These are phyloP conservation scores for Cystofilobasidium macerans DNA, from an alignment of 768 basidiomycete species.

Conservation along the genomic window DNA sequence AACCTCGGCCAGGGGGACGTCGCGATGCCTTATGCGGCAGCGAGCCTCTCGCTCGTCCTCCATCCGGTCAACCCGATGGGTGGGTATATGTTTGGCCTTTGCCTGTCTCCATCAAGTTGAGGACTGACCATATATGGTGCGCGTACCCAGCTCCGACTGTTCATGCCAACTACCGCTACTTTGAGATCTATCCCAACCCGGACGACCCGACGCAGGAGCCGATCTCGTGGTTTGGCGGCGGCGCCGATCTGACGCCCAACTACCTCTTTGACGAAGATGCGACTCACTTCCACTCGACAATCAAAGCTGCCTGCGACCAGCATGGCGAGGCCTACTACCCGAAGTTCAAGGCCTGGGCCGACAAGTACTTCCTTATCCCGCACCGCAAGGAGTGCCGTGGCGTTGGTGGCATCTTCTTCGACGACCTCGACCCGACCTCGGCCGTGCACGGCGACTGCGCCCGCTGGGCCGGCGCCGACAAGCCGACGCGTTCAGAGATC, in stretches of 20 bases:
- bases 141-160: conserved; percentile 66
- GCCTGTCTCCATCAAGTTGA: background rate
- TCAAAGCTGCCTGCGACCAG: conserved; percentile 63
- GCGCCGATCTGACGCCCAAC: conserved; percentile 83
- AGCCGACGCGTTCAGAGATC: conserved; percentile 51
- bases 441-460: conserved; percentile 38
- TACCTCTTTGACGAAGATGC: conserved; percentile 85
- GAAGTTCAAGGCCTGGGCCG: conserved; percentile 88
- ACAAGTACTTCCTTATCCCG: conserved; percentile 88
- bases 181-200: conserved; percentile 48
- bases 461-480: conserved; percentile 31
- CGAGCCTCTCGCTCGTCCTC: conserved; percentile 81
- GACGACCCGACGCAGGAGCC: conserved; percentile 36
- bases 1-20: conserved; percentile 38
- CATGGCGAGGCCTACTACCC: conserved; percentile 61
- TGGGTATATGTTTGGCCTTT: no score
- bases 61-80: conserved; percentile 89
- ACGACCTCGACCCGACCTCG: conserved; percentile 59
- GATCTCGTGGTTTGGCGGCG: conserved; percentile 99
- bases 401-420: conserved; percentile 91
- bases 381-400: conserved; percentile 80
- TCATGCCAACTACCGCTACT: conserved; percentile 95
- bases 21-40: conserved; percentile 79
- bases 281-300: conserved; percentile 66
- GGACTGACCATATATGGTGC: no score